Base-by-base conservation (phyloP, 768 basidiomycete genomes). In the Suillus discolor region DNA sequence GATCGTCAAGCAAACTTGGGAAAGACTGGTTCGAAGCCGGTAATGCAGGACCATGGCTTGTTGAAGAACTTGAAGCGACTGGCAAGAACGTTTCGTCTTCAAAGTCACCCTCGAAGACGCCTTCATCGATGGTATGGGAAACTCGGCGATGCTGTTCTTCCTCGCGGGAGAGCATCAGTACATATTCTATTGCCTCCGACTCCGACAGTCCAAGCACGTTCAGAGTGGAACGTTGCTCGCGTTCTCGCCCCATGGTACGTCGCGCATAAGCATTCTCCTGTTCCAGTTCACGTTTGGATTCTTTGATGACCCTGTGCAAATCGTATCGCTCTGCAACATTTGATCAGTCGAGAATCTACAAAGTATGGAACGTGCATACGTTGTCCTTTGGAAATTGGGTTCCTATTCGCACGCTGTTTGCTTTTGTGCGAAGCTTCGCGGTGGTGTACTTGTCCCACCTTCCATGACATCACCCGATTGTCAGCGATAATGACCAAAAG, bases 111-210 rank as follows among this genome's bases (percentile, higher is more conserved):
- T 85, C 84, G 66, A 88, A 89, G 4, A 87, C 81, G 3, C 85
- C 88, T 62, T 88, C 85, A 23, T 86, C 85, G 7, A 73, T n/a
- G 5, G 65, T 41, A 42, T n/a, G 28, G 47, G 45, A 31, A 64
- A 66, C 61, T 65, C 64, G 65, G 62, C 69, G 62, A 44, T 65
- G 63, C 63, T 62, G 75, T 47, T 85, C 87, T 73, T 94, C 91
- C 55, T 95, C 93, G 11, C 90, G 87, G 67, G 92, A 94, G 68
- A 94, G 83, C 92, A 94, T 94, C 55, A 95, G 74, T 0, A 88
- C 83, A 69, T 95, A 95, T 71, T 93, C 90, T 34, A 94, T 78
- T 0, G 89, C 91, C 70, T 93, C 93, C 1, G 76, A 75, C 70
- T 95, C 93, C 64, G 82, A 87, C 47, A 94, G 77, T 3, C 93